Conservation (phyloP, 257 asterid species). For the Solanum dulcamara region DNA sequence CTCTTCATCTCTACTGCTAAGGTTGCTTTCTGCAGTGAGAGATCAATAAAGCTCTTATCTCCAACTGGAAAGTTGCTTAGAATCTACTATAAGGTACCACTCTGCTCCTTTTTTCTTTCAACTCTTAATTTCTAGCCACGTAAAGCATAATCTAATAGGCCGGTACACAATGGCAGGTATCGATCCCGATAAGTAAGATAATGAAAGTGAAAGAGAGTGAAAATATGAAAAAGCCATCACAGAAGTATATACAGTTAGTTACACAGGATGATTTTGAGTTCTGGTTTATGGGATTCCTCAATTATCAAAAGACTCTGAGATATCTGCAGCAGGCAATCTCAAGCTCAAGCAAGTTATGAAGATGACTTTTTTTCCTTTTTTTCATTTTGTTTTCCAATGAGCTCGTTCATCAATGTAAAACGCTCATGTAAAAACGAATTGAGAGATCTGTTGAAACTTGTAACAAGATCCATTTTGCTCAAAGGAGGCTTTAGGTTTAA, state of each 20-base stretch:
- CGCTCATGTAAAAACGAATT: neutral
- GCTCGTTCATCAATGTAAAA: neutral
- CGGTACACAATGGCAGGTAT: neutral
- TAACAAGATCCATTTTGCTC: neutral
- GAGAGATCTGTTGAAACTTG: neutral
- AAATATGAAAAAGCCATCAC: constrained; percentile 20
- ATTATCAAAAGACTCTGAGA: constrained; percentile 25
- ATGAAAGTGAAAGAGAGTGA: constrained; percentile 16
- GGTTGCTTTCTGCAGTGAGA: constrained; percentile 13
- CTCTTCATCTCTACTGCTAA: constrained; percentile 9
- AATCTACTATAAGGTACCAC: neutral
- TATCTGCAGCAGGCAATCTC: constrained; percentile 21
- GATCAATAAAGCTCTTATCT: constrained; percentile 4
- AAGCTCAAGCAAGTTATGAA: neutral
- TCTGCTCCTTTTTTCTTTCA: neutral
- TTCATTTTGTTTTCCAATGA: neutral
- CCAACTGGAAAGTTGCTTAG: constrained; percentile 3
- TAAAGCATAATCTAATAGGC: neutral
- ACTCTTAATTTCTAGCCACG: neutral
- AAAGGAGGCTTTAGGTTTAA: neutral
- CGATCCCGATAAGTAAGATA: constrained; percentile 27
- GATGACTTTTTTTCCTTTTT: neutral
- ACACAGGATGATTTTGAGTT: constrained; percentile 39
- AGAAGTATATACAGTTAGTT: constrained; percentile 31
- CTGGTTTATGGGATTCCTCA: constrained; percentile 52